Base-by-base conservation (phyloP, 495 filamentous ascomycete species). In the Penicillium fimorum region DNA sequence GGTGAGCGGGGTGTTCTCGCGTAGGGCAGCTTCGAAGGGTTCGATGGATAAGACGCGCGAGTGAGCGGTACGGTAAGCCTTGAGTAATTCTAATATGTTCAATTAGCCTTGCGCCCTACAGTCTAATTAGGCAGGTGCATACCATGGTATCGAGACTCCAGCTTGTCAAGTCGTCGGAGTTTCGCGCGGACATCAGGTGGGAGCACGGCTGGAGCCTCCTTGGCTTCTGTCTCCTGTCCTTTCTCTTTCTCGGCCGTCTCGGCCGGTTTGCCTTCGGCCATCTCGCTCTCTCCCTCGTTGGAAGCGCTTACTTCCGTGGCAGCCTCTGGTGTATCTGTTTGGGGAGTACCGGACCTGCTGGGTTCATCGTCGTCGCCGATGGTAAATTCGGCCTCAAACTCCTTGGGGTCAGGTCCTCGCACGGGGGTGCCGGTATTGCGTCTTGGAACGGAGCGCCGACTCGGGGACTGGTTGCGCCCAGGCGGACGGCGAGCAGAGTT, bases 1-100 rank as follows among this genome's bases (percentile, higher is more conserved):
- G 15, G 90, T 88, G 20, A 97, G 73, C 0, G 94, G 93, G 0
- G 95, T 97, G 56, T 92, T 89, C 63, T 98, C 94, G 64, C 87
- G 87, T 8, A 98, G 79, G 2, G 87, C 84, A 45, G 88, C 89
- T 75, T 98, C 94, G 64, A 98, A 97, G 0, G 89, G 88, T 64
- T 97, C 94, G 63, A 97, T 96, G 2, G 86, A 81, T 6, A 85
- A 79, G 29, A 91, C 89, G 29, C 90, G 85, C 29, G 90, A 84
- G 73, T 97, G 94, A 4, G 93, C 93, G 47, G 89, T 83, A 47
- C 90, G 85, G 70, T 98, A 98, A 2, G 92, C 94, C 40, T 90
- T 88, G 48, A 97, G 79, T 0, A 98, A 80, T 62, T 97, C 94
- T 95, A 58, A 59, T 10, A 50, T 7, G 41, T 25, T 20, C 25